Base-by-base conservation (phyloP, 2,329 filamentous ascomycete species). In the Cladosporium sp. region DNA sequence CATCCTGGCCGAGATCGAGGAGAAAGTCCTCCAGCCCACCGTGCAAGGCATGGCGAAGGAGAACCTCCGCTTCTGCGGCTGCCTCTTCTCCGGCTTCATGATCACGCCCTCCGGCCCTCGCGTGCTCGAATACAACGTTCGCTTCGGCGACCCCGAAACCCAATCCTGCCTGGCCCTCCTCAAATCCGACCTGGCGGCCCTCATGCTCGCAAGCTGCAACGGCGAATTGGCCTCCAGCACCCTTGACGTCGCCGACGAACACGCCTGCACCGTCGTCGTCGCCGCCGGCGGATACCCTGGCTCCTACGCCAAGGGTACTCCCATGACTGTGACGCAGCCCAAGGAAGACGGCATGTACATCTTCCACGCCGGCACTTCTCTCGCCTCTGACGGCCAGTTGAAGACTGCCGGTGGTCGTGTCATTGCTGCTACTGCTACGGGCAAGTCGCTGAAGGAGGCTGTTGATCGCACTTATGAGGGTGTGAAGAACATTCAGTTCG, bases 31-130 rank as follows among this genome's bases (percentile, higher is more conserved):
- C n/a, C 82, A 90, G 67, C 91, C 92, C 6, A 96, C 91, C 2
- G 82, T 97, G 53, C 80, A 88, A 53, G 91, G 90, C 51, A 92
- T 97, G 88, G 80, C 84, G 61, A 79, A 79, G 55, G 92, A 97
- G 64, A 66, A 66, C 25, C 80, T 81, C 61, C 83, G 81, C 20
- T 88, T 88, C 68, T 76, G 80, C 40, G 87, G 88, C 52, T 82
- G 88, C 41, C 77, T 94, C 15, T 93, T 93, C 69, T 93, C 88
- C 1, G 93, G 91, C n/a, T 74, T 95, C 35, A 96, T 96, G 89
- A 86, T 96, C 72, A 93, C 89, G 19, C 80, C 82, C 59, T 69
- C 77, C 40, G 91, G 91, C 0, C 84, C 90, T 38, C 90, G 88
- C 69, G 84, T 89, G 7, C 78, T 95, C 47, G 90, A 95, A 70